Evolutionary conservation across 805 yeast species (phyloP).

Genomic region (Candida schatavii): DNA sequence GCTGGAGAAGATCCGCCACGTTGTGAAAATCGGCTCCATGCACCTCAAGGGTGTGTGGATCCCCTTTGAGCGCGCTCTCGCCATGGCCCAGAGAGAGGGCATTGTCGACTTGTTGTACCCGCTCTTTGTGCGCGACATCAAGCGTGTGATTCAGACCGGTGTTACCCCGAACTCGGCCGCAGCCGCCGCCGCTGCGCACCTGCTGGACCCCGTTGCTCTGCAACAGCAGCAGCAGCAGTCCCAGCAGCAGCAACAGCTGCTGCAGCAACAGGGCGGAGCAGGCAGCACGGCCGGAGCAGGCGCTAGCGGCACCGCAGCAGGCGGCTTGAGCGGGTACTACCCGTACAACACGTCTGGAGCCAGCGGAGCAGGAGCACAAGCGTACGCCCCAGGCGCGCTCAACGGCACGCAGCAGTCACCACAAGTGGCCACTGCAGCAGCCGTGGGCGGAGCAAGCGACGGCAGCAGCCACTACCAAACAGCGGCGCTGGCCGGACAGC

Average conservation of each 20-base stretch:
- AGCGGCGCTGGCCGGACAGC: background rate
- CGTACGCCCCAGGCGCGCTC: constrained; percentile 1
- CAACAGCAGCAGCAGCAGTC: constrained; percentile 7
- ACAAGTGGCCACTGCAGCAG: background rate
- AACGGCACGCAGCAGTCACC: constrained; percentile 3
- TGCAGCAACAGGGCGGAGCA: constrained; percentile 4
- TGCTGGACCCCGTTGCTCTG: background rate
- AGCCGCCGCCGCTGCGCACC: background rate
- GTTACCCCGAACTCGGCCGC: constrained; percentile 31
- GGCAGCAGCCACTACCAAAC: background rate
- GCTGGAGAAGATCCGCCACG: constrained; percentile 73
- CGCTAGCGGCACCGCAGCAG: constrained; percentile 9
- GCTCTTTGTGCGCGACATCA: constrained; percentile 71
- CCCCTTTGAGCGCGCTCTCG: constrained; percentile 78
- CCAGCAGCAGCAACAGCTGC: constrained; percentile 7
- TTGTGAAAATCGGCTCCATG: constrained; percentile 84
- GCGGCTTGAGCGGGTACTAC: constrained; percentile 3
- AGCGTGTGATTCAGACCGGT: constrained; percentile 48
- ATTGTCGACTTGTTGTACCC: constrained; percentile 67
- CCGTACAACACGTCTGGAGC: constrained; percentile 2
- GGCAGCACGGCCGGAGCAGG: constrained; percentile 11
- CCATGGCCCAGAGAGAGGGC: constrained; percentile 79
- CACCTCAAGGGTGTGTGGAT: constrained; percentile 90
- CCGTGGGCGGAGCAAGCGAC: constrained; percentile 1
- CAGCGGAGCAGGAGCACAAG: background rate